A percentile compares a stretch with the other conserved stretches of the same genome.
phyloP scores from a whole-genome alignment of 1,139 yeast genomes.

The Pichia sp. region DNA sequence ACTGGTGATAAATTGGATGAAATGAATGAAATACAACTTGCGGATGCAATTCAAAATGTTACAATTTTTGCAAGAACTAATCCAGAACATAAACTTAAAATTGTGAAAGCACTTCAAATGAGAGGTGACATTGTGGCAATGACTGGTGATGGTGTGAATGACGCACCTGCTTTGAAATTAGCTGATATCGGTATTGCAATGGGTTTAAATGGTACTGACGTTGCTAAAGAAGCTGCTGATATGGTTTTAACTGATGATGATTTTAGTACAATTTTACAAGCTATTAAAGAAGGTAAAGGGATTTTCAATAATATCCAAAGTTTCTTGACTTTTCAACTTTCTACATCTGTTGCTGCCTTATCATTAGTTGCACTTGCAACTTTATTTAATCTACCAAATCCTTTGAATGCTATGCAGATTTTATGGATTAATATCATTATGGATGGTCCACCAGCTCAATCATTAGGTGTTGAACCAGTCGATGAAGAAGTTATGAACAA shows the following conservation, averaged over 20 bases:
- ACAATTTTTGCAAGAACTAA: conserved; percentile 94
- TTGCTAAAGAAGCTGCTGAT: conserved; percentile 97
- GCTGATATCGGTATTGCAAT: conserved; percentile 97
- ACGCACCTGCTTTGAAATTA: conserved; percentile 95
- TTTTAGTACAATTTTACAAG: conserved; percentile 83
- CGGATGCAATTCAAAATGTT: conserved; percentile 71
- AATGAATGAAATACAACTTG: conserved; percentile 61
- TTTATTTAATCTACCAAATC: conserved; percentile 81
- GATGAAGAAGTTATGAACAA: conserved; percentile 91
- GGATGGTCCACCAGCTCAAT: conserved; percentile 99
- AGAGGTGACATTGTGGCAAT: conserved; percentile 96
- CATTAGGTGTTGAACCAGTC: conserved; percentile 94
- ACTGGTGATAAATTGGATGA: conserved; percentile 77
- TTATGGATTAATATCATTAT: conserved; percentile 93
- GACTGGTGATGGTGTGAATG: conserved; percentile 99
- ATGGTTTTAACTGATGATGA: conserved; percentile 97
- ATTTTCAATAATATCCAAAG: conserved; percentile 91
- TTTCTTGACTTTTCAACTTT: conserved; percentile 87
- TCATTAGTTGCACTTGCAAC: conserved; percentile 85
- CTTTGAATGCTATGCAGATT: conserved; percentile 98
- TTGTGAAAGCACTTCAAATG: conserved; percentile 84
- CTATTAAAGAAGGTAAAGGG: conserved; percentile 96
- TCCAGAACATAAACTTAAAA: conserved; percentile 90
- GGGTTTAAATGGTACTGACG: conserved; percentile 97
- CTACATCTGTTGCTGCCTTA: conserved; percentile 92